Conservation (phyloP, 2,329 filamentous ascomycete species). For the Fusarium domesticum region DNA sequence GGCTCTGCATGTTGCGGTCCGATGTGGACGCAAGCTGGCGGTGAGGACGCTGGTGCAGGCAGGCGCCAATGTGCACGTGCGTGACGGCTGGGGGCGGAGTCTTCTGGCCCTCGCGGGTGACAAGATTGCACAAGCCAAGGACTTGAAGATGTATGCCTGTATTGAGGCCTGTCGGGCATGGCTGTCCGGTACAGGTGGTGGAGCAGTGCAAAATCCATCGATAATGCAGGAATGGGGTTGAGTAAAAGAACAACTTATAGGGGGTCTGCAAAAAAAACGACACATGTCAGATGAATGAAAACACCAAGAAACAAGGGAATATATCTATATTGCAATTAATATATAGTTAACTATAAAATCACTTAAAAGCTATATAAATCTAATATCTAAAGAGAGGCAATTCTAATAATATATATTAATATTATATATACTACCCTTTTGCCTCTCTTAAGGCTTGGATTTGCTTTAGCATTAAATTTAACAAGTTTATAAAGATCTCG, state of each 20-base stretch:
- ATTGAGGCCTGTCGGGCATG: constrained; percentile 47
- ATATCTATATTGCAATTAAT: not conserved
- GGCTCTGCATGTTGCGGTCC: constrained; percentile 52
- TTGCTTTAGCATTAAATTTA: not conserved
- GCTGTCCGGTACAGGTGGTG: constrained; percentile 37
- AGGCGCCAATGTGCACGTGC: constrained; percentile 47
- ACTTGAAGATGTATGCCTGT: constrained; percentile 38
- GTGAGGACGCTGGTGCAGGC: constrained; percentile 44
- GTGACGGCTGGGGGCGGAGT: constrained; percentile 44
- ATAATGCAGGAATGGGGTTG: constrained; percentile 44
- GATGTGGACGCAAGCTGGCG: constrained; percentile 52
- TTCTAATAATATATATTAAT: constrained; percentile 1
- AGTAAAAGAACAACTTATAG: no score
- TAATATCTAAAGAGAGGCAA: not conserved
- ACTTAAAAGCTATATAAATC: no score
- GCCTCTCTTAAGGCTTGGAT: not conserved
- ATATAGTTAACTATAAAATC: not conserved
- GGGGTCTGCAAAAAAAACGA: no score
- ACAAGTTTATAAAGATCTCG: not conserved
- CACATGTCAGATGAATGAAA: not conserved
- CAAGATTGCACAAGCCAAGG: constrained; percentile 35
- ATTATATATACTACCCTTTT: constrained; percentile 1
- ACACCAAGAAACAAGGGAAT: not conserved
- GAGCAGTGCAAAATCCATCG: constrained; percentile 39
- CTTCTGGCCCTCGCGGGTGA: constrained; percentile 46